These are phyloP conservation scores for Botrytis aclada DNA, from an alignment of 2,329 filamentous ascomycete genomes.

Conservation along the genomic window DNA sequence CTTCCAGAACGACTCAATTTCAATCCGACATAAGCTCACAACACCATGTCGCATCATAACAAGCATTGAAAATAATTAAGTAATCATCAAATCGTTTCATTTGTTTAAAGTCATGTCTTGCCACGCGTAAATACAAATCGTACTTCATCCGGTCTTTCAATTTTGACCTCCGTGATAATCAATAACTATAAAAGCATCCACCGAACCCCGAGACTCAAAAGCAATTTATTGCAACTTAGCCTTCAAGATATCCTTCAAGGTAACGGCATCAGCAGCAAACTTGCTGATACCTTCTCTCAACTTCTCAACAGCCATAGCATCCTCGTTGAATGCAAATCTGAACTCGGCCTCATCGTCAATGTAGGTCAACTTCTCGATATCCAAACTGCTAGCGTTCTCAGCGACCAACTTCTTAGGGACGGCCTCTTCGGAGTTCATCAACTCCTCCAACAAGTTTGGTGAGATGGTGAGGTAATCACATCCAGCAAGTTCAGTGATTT, in stretches of 20 bases:
- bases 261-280: slow-evolving; percentile 93
- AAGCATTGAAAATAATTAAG: not conserved
- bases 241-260: slow-evolving; percentile 88
- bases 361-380: slow-evolving; percentile 87
- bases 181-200: not conserved
- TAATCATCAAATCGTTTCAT: slow-evolving; percentile 11
- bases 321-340: slow-evolving; percentile 99
- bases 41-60: not conserved
- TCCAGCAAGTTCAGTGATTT: slow-evolving; percentile 97
- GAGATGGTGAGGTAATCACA: slow-evolving; percentile 99
- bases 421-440: slow-evolving; percentile 75
- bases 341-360: slow-evolving; percentile 84
- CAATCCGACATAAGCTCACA: not conserved
- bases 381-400: slow-evolving; percentile 58
- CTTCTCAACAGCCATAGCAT: slow-evolving; percentile 99
- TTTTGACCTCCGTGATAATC: slow-evolving; percentile 9
- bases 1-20: not conserved
- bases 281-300: slow-evolving; percentile 98
- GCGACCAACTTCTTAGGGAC: slow-evolving; percentile 94
- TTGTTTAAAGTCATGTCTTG: not conserved
- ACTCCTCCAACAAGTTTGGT: slow-evolving; percentile 91
- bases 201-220: not conserved
- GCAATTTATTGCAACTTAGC: slow-evolving; percentile 61
- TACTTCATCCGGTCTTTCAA: not conserved
- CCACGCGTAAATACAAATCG: slow-evolving; percentile 2